phyloP scores from a whole-genome alignment of 2,329 filamentous ascomycete species.

The Penicillium griseofulvum region DNA sequence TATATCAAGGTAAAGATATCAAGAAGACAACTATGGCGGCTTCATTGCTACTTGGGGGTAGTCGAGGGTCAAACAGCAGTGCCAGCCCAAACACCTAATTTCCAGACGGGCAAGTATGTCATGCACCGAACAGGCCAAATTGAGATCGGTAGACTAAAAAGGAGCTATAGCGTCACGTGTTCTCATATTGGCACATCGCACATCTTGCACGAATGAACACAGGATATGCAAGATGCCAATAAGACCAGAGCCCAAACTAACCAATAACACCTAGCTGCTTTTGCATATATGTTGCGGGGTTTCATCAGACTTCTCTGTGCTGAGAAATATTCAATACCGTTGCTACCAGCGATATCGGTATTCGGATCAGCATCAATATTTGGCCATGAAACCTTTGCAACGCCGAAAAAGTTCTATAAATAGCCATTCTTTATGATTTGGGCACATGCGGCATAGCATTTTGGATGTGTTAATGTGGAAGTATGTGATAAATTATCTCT shows the following conservation, averaged over 20 bases:
- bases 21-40: neutral
- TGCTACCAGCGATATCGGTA: too few relatives aligned
- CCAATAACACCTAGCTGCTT: neutral
- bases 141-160: too few relatives aligned
- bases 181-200: neutral
- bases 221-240: conserved; percentile 7
- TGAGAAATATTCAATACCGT: too few relatives aligned
- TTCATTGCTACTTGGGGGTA: neutral
- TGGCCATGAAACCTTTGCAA: too few relatives aligned
- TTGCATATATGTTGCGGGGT: too few relatives aligned
- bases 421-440: neutral
- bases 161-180: too few relatives aligned
- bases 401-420: too few relatives aligned
- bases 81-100: neutral
- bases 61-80: neutral
- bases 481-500: neutral
- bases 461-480: neutral
- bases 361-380: too few relatives aligned
- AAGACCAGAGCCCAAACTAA: conserved; percentile 17
- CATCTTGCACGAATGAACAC: neutral
- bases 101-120: too few relatives aligned
- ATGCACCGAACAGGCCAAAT: too few relatives aligned
- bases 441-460: neutral
- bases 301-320: too few relatives aligned
- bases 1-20: neutral